phyloP scores from a whole-genome alignment of 257 asterid genomes.

The Nicotiana otophora region DNA sequence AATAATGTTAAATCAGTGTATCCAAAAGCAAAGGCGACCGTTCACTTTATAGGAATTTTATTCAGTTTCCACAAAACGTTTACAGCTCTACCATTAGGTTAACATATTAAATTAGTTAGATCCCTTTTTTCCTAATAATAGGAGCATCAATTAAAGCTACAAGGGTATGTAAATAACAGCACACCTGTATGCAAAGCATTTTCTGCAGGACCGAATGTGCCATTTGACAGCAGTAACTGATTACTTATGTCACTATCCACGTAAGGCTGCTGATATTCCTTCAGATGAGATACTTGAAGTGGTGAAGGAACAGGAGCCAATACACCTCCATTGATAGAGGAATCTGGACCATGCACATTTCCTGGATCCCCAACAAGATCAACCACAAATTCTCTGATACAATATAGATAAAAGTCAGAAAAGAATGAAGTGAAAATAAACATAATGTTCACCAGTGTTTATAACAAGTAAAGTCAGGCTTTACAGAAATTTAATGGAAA shows the following conservation, averaged over 20 bases:
- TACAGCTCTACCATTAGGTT: neutral
- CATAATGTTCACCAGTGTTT: neutral
- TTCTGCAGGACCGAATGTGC: conserved; percentile 20
- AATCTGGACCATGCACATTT: conserved; percentile 70
- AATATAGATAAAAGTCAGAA: conserved; percentile 15
- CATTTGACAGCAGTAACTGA: conserved; percentile 39
- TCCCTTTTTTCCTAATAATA: neutral
- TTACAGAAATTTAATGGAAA: neutral
- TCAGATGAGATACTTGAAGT: conserved; percentile 70
- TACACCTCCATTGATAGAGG: conserved; percentile 62
- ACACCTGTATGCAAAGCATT: conserved; percentile 49
- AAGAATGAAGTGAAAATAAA: neutral
- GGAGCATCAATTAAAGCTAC: neutral
- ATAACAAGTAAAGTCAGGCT: neutral
- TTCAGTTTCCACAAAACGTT: neutral
- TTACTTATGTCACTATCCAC: conserved; percentile 26
- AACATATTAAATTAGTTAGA: neutral
- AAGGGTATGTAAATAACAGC: conserved; percentile 10
- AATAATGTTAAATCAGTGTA: neutral
- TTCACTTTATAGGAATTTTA: neutral
- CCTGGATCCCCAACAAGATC: conserved; percentile 97
- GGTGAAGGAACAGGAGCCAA: conserved; percentile 77
- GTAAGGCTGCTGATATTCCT: conserved; percentile 51
- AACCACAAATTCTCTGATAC: conserved; percentile 82
- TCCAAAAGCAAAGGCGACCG: neutral